A percentile compares a stretch with the other conserved stretches of the same genome.
phyloP scores from a whole-genome alignment of 345 rosid species.

The Eucalyptus cloeziana region DNA sequence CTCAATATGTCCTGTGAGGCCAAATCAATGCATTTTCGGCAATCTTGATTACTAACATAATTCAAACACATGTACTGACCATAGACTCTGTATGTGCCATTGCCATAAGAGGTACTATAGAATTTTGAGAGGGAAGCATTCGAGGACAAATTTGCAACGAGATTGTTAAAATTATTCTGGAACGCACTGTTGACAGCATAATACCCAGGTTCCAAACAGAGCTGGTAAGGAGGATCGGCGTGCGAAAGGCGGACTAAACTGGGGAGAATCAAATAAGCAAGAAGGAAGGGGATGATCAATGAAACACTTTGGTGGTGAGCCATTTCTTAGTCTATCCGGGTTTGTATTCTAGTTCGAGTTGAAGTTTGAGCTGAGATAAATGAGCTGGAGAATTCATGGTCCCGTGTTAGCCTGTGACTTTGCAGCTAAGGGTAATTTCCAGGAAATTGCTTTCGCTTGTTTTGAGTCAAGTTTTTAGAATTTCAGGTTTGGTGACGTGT shows the following conservation, averaged over 20 bases:
- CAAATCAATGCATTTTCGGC: not conserved
- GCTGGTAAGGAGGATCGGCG: not conserved
- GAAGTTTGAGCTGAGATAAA: not conserved
- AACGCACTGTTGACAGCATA: not conserved
- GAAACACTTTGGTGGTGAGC: not conserved
- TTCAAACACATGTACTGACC: constrained; percentile 25
- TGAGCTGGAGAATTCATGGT: not conserved
- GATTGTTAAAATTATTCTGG: not conserved
- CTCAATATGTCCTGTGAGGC: constrained; percentile 4
- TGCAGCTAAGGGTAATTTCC: not conserved
- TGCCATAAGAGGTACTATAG: constrained; percentile 1
- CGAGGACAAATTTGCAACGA: not conserved
- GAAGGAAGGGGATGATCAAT: not conserved
- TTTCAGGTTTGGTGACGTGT: not conserved
- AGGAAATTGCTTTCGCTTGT: not conserved
- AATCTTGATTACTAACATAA: not conserved
- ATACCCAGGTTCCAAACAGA: not conserved
- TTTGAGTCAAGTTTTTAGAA: not conserved
- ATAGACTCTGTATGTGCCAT: not conserved
- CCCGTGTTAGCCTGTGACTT: not conserved
- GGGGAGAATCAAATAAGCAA: not conserved
- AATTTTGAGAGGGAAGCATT: constrained; percentile 1
- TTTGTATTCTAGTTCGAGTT: not conserved
- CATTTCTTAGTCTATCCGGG: not conserved
- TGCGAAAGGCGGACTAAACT: not conserved